These are phyloP conservation scores for Hypomontagnella monticulosa DNA, from an alignment of 495 filamentous ascomycete genomes.

Conservation along the genomic window DNA sequence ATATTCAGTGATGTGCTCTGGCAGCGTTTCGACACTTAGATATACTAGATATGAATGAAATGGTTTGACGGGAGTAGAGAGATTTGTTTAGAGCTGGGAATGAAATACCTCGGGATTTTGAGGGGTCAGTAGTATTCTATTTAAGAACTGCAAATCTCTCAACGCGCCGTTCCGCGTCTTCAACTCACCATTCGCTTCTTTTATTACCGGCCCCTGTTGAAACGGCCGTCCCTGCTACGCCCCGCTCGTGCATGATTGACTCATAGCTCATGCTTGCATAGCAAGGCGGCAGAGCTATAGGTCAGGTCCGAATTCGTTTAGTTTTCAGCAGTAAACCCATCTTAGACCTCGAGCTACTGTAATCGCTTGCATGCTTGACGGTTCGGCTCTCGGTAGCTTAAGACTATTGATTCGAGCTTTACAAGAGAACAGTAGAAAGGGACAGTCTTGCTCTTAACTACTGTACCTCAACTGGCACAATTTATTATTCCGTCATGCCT, in stretches of 20 bases:
- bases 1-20: not conserved
- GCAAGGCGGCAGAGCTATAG: too few species aligned
- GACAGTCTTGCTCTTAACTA: not conserved
- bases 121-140: not conserved
- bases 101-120: not conserved
- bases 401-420: not conserved
- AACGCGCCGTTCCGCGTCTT: not conserved
- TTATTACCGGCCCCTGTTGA: constrained; percentile 3
- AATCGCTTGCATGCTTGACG: too few species aligned
- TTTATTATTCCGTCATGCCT: constrained; percentile 4
- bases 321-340: too few species aligned
- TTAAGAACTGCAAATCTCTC: not conserved
- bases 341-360: too few species aligned
- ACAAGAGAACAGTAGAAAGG: not conserved
- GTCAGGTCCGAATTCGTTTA: too few species aligned
- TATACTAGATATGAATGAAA: too few species aligned
- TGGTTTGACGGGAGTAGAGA: not conserved
- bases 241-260: not conserved
- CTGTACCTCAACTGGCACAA: not conserved
- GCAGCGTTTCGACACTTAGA: too few species aligned
- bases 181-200: constrained; percentile 13
- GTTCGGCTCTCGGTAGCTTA: not conserved
- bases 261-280: not conserved
- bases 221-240: not conserved
- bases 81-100: not conserved